phyloP scores from a whole-genome alignment of 768 basidiomycete genomes.

The Naganishia kalamii region DNA sequence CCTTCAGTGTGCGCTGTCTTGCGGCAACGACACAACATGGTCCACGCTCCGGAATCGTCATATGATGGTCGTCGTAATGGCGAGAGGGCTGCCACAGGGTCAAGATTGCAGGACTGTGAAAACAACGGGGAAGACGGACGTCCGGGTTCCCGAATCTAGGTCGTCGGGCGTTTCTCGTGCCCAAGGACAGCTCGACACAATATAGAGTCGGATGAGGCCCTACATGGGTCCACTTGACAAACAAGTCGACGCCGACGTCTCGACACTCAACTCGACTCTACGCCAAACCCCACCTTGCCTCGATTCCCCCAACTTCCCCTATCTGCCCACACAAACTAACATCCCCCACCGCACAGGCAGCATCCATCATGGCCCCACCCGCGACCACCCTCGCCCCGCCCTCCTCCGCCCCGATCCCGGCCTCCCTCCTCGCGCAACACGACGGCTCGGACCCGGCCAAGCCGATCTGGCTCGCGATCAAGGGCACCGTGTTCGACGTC shows the following conservation, averaged over 20 bases:
- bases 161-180: too few relatives aligned
- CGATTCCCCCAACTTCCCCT: neutral
- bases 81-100: too few relatives aligned
- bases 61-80: too few relatives aligned
- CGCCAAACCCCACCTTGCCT: neutral
- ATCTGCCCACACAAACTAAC: neutral
- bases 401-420: slow-evolving; percentile 60
- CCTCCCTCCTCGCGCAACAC: slow-evolving; percentile 60
- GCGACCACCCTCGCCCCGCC: slow-evolving; percentile 36
- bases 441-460: slow-evolving; percentile 62
- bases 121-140: too few relatives aligned
- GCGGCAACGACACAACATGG: too few relatives aligned
- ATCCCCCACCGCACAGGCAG: slow-evolving; percentile 24
- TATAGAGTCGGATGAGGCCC: neutral
- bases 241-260: too few relatives aligned
- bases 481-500: slow-evolving; percentile 90
- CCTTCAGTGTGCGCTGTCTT: too few relatives aligned
- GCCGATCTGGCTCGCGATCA: slow-evolving; percentile 88
- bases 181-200: neutral
- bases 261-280: neutral
- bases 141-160: too few relatives aligned
- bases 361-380: slow-evolving; percentile 42
- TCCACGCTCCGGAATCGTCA: too few relatives aligned
- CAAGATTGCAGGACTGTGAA: too few relatives aligned
- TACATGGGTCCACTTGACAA: neutral